phyloP scores from a whole-genome alignment of 2,329 filamentous ascomycete species.

The Fusarium chuoi region DNA sequence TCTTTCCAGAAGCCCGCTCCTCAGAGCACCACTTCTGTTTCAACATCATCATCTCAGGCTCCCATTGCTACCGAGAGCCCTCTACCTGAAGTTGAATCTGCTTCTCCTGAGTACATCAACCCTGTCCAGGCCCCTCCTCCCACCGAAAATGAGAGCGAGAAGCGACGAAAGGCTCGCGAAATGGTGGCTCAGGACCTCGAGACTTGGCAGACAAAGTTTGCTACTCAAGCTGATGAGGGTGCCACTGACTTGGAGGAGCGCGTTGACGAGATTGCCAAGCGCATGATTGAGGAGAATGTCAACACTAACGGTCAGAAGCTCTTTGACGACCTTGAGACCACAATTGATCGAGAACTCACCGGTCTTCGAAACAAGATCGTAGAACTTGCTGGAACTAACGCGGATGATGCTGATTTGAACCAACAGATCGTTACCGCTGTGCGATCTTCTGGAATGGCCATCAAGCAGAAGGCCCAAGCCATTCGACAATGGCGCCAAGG shows the following conservation, averaged over 20 bases:
- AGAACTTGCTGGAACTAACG: constrained; percentile 67
- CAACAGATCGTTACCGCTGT: constrained; percentile 62
- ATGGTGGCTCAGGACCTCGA: constrained; percentile 81
- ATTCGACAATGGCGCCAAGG: constrained; percentile 80
- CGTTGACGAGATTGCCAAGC: constrained; percentile 66
- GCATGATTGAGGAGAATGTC: constrained; percentile 72
- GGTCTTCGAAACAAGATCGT: constrained; percentile 75
- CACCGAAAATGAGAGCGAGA: constrained; percentile 61
- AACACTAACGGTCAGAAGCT: constrained; percentile 73
- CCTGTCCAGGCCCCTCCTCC: constrained; percentile 58
- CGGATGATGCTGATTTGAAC: constrained; percentile 54
- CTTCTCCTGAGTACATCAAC: constrained; percentile 42
- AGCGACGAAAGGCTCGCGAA: constrained; percentile 68
- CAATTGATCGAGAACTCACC: constrained; percentile 70
- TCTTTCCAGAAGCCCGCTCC: constrained; percentile 51
- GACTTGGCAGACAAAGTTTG: constrained; percentile 89
- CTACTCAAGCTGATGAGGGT: constrained; percentile 85
- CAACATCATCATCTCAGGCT: constrained; percentile 47
- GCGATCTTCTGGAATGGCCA: constrained; percentile 73
- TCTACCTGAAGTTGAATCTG: constrained; percentile 36
- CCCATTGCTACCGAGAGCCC: constrained; percentile 19
- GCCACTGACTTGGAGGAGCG: constrained; percentile 76
- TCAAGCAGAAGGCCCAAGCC: constrained; percentile 81
- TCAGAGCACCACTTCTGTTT: constrained; percentile 44
- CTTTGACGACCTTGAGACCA: constrained; percentile 74